Percentiles rank a stretch among this genome's conserved stretches.
Evolutionary conservation across 2,329 filamentous ascomycete species (phyloP).

Genomic region (Sphaerulina musiva): DNA sequence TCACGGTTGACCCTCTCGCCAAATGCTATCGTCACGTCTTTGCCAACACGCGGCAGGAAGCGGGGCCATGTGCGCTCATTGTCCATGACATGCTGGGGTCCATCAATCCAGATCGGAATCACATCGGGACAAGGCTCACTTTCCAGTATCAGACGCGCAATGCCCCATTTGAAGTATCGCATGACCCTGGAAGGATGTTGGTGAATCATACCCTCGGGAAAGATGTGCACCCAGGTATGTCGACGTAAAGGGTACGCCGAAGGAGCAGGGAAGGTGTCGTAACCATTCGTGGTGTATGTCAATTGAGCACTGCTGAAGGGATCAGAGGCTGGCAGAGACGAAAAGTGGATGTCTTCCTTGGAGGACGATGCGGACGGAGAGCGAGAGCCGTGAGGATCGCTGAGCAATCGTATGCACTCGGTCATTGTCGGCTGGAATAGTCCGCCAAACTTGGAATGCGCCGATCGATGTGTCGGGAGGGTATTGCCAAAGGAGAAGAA

Average conservation of each 20-base stretch:
- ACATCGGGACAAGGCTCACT: constrained; percentile 79
- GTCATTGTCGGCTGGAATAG: constrained; percentile 84
- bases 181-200: constrained; percentile 72
- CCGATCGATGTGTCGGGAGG: constrained; percentile 75
- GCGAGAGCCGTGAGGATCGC: constrained; percentile 39
- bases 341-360: background rate
- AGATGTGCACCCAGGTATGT: constrained; percentile 86
- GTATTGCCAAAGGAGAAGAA: constrained; percentile 92
- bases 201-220: constrained; percentile 91
- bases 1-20: constrained; percentile 72
- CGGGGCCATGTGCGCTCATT: constrained; percentile 73
- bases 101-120: constrained; percentile 90
- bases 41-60: constrained; percentile 68
- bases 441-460: constrained; percentile 73
- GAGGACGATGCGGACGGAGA: constrained; percentile 7
- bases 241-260: constrained; percentile 63
- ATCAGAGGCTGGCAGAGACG: constrained; percentile 39
- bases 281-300: constrained; percentile 53
- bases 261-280: constrained; percentile 62
- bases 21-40: constrained; percentile 66
- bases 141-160: constrained; percentile 86
- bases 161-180: constrained; percentile 98
- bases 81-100: constrained; percentile 80
- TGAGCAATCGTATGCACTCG: constrained; percentile 78
- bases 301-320: constrained; percentile 50